phyloP scores from a whole-genome alignment of 2,329 filamentous ascomycete genomes.

The Beauveria rudraprayagi region DNA sequence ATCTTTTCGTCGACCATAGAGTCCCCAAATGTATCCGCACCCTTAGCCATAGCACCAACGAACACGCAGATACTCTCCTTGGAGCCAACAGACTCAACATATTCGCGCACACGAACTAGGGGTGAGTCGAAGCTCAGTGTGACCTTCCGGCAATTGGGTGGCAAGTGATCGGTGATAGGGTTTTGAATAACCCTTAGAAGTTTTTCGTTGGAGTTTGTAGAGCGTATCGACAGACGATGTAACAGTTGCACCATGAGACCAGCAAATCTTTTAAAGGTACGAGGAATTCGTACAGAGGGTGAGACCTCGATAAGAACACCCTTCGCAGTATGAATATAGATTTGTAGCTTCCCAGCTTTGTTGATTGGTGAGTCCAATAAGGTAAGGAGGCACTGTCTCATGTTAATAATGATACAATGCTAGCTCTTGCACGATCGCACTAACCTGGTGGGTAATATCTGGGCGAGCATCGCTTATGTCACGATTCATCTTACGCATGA shows the following conservation, averaged over 20 bases:
- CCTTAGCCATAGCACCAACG: constrained; percentile 97
- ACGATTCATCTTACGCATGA: constrained; percentile 99
- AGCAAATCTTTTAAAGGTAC: constrained; percentile 98
- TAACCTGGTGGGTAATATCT: constrained; percentile 97
- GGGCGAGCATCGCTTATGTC: constrained; percentile 97
- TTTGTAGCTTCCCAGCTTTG: constrained; percentile 94
- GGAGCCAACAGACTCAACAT: constrained; percentile 67
- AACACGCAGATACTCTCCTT: constrained; percentile 97
- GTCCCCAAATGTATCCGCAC: constrained; percentile 90
- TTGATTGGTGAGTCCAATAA: constrained; percentile 97
- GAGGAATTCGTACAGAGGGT: constrained; percentile 92
- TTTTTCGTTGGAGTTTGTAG: constrained; percentile 95
- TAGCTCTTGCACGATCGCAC: constrained; percentile 19
- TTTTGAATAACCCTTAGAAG: constrained; percentile 96
- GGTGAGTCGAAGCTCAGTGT: constrained; percentile 91
- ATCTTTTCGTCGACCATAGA: constrained; percentile 93
- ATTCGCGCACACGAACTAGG: constrained; percentile 80
- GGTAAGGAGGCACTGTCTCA: constrained; percentile 78
- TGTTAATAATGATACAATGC: background rate
- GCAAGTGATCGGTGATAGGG: constrained; percentile 92
- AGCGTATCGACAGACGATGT: constrained; percentile 90
- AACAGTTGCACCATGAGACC: constrained; percentile 97
- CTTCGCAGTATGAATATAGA: constrained; percentile 97
- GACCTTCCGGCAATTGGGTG: constrained; percentile 94
- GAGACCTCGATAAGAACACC: constrained; percentile 96